phyloP scores from a whole-genome alignment of 2,329 filamentous ascomycete genomes.

The Ophiostoma sp. region DNA sequence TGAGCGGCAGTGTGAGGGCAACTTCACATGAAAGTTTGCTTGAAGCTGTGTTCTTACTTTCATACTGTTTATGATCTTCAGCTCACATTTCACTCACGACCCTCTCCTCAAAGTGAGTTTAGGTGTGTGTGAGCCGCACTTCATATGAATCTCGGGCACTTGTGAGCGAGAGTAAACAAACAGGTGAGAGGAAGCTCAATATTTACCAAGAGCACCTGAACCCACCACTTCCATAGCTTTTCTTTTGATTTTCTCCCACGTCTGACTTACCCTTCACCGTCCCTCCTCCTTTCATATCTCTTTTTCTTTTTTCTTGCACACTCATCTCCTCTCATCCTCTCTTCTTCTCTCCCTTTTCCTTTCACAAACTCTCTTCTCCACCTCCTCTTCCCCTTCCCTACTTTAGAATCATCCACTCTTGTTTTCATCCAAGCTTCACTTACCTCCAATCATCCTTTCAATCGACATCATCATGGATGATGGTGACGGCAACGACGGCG shows the following conservation, averaged over 20 bases:
- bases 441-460: not conserved
- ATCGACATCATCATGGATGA: slow-evolving; percentile 18
- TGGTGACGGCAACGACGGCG: not conserved
- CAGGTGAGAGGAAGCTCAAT: not conserved
- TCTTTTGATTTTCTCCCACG: not conserved
- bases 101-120: not conserved
- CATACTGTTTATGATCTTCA: not conserved
- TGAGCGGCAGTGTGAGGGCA: not conserved
- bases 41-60: no score
- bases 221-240: not conserved
- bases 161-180: not conserved
- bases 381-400: not conserved
- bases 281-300: not conserved
- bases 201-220: not conserved
- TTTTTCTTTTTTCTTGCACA: not conserved
- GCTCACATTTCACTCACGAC: not conserved
- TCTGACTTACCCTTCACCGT: not conserved
- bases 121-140: not conserved
- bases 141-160: not conserved
- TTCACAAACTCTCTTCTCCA: no score
- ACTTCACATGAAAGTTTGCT: not conserved
- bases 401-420: no score
- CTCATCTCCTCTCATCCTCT: not conserved
- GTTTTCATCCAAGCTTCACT: not conserved
- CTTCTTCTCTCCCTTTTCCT: not conserved